phyloP scores from a whole-genome alignment of 2,329 filamentous ascomycete genomes.

The Xylariaceae sp. region DNA sequence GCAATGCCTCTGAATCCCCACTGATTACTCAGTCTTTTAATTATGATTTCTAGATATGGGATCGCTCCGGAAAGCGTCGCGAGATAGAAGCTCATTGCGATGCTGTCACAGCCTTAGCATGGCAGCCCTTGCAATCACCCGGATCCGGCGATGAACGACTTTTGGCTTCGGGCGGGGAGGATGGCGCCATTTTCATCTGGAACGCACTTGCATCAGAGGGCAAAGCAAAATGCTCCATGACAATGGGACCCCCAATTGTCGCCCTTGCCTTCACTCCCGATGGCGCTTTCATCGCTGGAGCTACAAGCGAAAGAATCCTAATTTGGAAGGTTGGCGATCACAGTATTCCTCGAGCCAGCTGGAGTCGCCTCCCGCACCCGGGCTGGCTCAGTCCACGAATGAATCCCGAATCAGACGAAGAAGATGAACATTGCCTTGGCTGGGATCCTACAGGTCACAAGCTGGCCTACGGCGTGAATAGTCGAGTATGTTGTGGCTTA shows the following conservation, averaged over 20 bases:
- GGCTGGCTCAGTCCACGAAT: conserved; percentile 57
- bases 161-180: conserved; percentile 58
- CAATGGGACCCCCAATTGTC: conserved; percentile 55
- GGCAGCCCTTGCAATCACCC: conserved; percentile 50
- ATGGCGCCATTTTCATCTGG: conserved; percentile 60
- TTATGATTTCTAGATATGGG: conserved; percentile 43
- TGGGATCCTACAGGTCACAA: conserved; percentile 61
- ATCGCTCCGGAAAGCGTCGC: conserved; percentile 47
- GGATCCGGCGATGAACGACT: conserved; percentile 46
- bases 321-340: conserved; percentile 63
- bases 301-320: conserved; percentile 53
- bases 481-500: conserved; percentile 43
- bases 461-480: conserved; percentile 60
- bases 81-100: conserved; percentile 57
- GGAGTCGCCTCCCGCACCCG: conserved; percentile 50
- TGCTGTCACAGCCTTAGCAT: conserved; percentile 53
- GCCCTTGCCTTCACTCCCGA: conserved; percentile 60
- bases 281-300: conserved; percentile 59
- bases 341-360: conserved; percentile 54
- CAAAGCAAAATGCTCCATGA: conserved; percentile 56
- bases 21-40: conserved; percentile 1
- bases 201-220: conserved; percentile 52
- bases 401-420: conserved; percentile 50
- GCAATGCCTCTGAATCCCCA: conserved; percentile 21
- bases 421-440: conserved; percentile 56